Evolutionary conservation across 1,284 basidiomycete genomes (phyloP), one percentile per base, ranked within the genome.

Genomic region (Peniophora sp.): DNA sequence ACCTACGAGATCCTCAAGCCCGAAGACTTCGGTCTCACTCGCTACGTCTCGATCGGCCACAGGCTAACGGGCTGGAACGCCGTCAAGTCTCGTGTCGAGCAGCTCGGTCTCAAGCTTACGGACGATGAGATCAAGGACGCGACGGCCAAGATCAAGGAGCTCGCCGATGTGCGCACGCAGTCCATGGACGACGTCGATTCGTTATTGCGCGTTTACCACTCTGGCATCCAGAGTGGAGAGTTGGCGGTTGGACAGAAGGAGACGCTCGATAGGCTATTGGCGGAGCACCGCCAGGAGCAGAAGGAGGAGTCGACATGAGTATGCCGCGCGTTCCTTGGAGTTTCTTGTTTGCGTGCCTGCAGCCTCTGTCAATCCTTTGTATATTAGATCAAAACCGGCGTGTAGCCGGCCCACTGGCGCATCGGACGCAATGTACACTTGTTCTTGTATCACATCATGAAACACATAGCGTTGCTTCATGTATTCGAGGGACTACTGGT

Each of bases 101-200:
- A 98, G 69, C 84, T 99, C 48, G 90, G 91, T 54, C 80, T 99
- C 51, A 75, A 71, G 55, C 77, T 94, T 53, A 86, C 81, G n/a
- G 92, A 94, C 61, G 91, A 87, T 11, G 84, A 92, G 81, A 77
- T 97, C 78, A 97, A 99, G 85, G 95, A 98, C 62, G 95, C 93
- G 38, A 99, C 97, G 1, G 85, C 89, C 70, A 98, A 97, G 83
- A 98, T 99, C 79, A 99, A 99, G 85, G 92, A 97, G 71, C 85
- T 99, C 53, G 97, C 97, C 19, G 97, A 99, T 64, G 92, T 99
- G 50, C 87, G 92, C 58, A 97, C 95, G 25, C 97, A 99, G 70
- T 92, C 91, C 20, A 98, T 99, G 89, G 96, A 99, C 66, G 96
- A 99, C 66, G 97, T 99, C 55, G 97, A 99, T 70, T 91, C 90